These are phyloP conservation scores for Fagus crenata DNA, from an alignment of 306 rosid genomes.

Conservation along the genomic window DNA sequence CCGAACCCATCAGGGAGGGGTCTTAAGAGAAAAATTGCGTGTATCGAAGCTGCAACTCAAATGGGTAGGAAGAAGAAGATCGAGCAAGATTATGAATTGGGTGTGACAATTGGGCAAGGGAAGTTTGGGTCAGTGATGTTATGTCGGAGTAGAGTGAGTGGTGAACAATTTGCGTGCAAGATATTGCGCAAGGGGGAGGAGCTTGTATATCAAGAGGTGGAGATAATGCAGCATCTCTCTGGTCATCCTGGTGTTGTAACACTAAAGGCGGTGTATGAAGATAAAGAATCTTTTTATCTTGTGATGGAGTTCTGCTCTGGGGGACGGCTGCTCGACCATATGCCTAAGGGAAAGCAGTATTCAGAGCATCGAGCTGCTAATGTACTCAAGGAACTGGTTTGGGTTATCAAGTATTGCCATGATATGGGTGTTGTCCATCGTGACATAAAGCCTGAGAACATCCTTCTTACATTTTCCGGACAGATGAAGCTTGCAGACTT, in stretches of 20 bases:
- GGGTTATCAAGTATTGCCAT: constrained; percentile 12
- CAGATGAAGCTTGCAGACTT: constrained; percentile 14
- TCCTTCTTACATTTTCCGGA: constrained; percentile 1
- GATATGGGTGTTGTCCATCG: constrained; percentile 8
- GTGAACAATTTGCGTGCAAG: constrained; percentile 7
- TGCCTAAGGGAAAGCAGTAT: neutral
- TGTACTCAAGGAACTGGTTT: constrained; percentile 2
- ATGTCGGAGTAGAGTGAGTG: constrained; percentile 1
- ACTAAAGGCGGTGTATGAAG: constrained; percentile 8
- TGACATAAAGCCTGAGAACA: constrained; percentile 16
- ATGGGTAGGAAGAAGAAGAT: constrained; percentile 16
- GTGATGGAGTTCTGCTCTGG: constrained; percentile 11
- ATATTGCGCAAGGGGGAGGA: constrained; percentile 4
- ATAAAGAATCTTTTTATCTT: constrained; percentile 7
- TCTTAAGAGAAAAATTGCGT: constrained; percentile 10
- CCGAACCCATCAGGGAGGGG: constrained; percentile 1
- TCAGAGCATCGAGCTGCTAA: constrained; percentile 14
- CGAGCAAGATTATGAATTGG: constrained; percentile 10
- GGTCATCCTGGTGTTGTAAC: constrained; percentile 11
- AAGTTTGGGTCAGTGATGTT: constrained; percentile 16
- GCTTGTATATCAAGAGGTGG: constrained; percentile 11
- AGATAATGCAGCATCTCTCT: constrained; percentile 14
- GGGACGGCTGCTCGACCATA: constrained; percentile 8
- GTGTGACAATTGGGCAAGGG: constrained; percentile 8
- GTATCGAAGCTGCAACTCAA: neutral